Base-by-base conservation (phyloP, 1,139 yeast species). In the Blastobotrys illinoisensis region DNA sequence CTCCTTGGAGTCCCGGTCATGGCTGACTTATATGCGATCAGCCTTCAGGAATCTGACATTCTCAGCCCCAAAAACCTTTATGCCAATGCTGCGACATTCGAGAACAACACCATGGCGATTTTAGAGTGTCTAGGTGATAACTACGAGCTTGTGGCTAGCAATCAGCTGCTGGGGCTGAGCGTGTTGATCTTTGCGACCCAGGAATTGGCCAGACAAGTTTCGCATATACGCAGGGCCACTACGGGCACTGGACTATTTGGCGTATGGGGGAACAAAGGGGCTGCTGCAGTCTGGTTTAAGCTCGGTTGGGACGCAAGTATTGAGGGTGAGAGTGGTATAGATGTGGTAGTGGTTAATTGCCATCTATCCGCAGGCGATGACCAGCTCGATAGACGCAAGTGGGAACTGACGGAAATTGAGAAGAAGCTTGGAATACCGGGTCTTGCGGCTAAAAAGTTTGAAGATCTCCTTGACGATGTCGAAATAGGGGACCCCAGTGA, bases 361-460 rank as follows among this genome's bases (percentile, higher is more conserved):
- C 96, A 88, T 69, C 73, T 88, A 50, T 78, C 85, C 3, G 91
- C 93, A 1, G 86, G 83, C 52, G 89, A 85, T 62, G 83, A 85
- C 6, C 77, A 75, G 0, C 56, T 70, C 26, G 68, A 67, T 23
- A 70, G 74, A 56, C 65, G 79, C 54, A 72, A 75, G 49, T 74
- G 75, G 73, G 81, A 74, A 61, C 62, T 79, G 18, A 66, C 67
- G 11, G 79, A 77, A 46, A 75, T 77, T 49, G 63, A 64, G 55
- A 65, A 46, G 54, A 66, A 61, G 57, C 71, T 70, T 45, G 54
- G 59, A 2, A 51, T 70, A 6, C 49, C 54, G 49, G 65, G 64
- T 13, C 51, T 64, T 40, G 61, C 54, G 18, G 28, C 49, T 3
- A 46, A 21, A 24, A 46, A 46, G 13, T n/a, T n/a, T 14, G 23